phyloP scores from a whole-genome alignment of 2,329 filamentous ascomycete species.

The Hypoxylon sp. region DNA sequence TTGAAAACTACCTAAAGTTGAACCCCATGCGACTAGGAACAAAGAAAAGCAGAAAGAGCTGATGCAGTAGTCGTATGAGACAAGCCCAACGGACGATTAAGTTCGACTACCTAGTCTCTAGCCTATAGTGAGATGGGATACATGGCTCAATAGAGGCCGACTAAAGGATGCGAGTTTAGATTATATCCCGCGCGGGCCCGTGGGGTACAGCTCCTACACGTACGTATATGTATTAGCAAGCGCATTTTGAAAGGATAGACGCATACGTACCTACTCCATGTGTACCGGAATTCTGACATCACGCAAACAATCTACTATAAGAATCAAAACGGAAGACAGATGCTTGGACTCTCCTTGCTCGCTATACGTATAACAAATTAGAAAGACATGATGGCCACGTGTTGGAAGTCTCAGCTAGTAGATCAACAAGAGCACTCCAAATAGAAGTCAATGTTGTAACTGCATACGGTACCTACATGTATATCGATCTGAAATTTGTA shows the following conservation, averaged over 20 bases:
- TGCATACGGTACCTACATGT: not conserved
- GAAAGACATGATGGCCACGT: not conserved
- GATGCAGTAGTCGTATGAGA: not conserved
- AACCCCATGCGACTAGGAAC: not conserved
- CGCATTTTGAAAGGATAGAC: not conserved
- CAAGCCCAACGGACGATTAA: not conserved
- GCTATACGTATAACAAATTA: no score
- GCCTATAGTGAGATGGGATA: not conserved
- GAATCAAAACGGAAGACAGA: not conserved
- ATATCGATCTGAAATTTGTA: not conserved
- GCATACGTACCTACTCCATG: not conserved
- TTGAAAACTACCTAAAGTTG: not conserved
- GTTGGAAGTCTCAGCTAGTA: not conserved
- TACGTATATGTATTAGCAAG: conserved; percentile 2
- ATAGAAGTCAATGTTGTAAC: not conserved
- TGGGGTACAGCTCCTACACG: conserved; percentile 20
- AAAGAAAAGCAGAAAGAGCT: not conserved
- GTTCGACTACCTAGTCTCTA: not conserved
- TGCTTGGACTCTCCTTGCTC: not conserved
- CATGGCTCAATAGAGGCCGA: not conserved
- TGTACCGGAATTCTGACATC: not conserved
- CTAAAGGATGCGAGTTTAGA: not conserved
- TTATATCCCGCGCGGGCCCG: conserved; percentile 23
- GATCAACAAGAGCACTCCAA: not conserved
- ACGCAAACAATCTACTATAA: not conserved